A percentile compares a stretch with the other conserved stretches of the same genome.
phyloP scores from a whole-genome alignment of 257 asterid species.

The Paraleonurus japonicus region DNA sequence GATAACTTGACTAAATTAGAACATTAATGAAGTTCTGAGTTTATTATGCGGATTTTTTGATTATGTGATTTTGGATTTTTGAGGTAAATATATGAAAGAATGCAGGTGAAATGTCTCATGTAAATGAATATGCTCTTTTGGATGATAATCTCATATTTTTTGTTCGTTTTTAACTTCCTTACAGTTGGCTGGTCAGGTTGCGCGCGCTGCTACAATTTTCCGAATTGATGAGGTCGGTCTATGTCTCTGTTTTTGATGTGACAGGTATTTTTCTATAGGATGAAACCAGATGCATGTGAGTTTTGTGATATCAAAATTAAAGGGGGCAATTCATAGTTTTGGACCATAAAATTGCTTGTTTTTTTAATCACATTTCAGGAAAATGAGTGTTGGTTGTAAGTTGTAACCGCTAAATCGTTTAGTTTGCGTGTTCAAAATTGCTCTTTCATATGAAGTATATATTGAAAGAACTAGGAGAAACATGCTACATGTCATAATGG shows the following conservation, averaged over 20 bases:
- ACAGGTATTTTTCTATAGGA: neutral
- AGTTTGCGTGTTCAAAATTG: neutral
- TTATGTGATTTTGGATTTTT: neutral
- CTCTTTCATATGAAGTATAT: neutral
- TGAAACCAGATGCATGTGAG: neutral
- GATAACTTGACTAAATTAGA: neutral
- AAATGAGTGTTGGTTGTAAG: neutral
- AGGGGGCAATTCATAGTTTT: neutral
- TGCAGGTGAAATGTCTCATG: neutral
- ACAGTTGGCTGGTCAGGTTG: slow-evolving; percentile 96
- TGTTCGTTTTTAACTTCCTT: slow-evolving; percentile 4
- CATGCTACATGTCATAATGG: neutral
- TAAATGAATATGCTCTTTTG: neutral
- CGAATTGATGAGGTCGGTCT: slow-evolving; percentile 76
- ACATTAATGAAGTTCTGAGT: neutral
- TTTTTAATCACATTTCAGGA: neutral
- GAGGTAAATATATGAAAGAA: neutral
- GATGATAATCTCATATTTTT: neutral
- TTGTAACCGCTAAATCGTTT: neutral
- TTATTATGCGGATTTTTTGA: neutral
- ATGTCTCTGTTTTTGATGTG: neutral
- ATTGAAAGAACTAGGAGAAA: neutral
- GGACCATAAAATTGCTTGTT: neutral
- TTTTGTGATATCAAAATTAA: neutral
- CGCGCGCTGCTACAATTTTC: slow-evolving; percentile 91